Evolutionary conservation across 495 filamentous ascomycete genomes (phyloP).

Genomic region (Penicillium turbatum): DNA sequence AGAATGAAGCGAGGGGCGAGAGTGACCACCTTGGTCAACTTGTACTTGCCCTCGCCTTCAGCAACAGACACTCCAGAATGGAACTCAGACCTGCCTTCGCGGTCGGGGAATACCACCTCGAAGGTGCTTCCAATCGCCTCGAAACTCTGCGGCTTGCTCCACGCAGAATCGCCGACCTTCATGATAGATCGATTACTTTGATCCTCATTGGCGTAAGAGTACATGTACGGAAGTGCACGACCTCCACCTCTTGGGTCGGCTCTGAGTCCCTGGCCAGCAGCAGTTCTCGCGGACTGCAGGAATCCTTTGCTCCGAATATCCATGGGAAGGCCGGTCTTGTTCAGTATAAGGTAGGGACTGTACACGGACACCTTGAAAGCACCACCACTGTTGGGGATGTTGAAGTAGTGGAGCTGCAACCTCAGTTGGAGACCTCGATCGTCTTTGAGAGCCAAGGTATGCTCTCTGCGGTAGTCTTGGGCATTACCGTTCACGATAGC

Average conservation of each 20-base stretch:
- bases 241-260: slow-evolving; percentile 47
- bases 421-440: slow-evolving; percentile 70
- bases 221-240: slow-evolving; percentile 86
- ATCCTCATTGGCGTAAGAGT: slow-evolving; percentile 83
- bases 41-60: slow-evolving; percentile 95
- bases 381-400: slow-evolving; percentile 86
- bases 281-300: slow-evolving; percentile 72
- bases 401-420: slow-evolving; percentile 88
- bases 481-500: slow-evolving; percentile 89
- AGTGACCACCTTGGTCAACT: slow-evolving; percentile 89
- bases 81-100: slow-evolving; percentile 69
- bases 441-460: slow-evolving; percentile 76
- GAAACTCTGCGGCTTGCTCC: slow-evolving; percentile 97
- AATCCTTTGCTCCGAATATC: slow-evolving; percentile 86
- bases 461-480: slow-evolving; percentile 83
- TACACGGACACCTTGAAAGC: slow-evolving; percentile 94
- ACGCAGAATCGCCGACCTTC: slow-evolving; percentile 80
- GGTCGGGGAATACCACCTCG: slow-evolving; percentile 75
- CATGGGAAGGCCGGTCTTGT: slow-evolving; percentile 88
- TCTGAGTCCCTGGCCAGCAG: slow-evolving; percentile 68
- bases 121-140: slow-evolving; percentile 94
- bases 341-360: slow-evolving; percentile 88
- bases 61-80: slow-evolving; percentile 84
- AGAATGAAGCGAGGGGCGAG: slow-evolving; percentile 90
- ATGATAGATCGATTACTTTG: slow-evolving; percentile 82